phyloP scores from a whole-genome alignment of 495 filamentous ascomycete species.

The Tricharina praecox region DNA sequence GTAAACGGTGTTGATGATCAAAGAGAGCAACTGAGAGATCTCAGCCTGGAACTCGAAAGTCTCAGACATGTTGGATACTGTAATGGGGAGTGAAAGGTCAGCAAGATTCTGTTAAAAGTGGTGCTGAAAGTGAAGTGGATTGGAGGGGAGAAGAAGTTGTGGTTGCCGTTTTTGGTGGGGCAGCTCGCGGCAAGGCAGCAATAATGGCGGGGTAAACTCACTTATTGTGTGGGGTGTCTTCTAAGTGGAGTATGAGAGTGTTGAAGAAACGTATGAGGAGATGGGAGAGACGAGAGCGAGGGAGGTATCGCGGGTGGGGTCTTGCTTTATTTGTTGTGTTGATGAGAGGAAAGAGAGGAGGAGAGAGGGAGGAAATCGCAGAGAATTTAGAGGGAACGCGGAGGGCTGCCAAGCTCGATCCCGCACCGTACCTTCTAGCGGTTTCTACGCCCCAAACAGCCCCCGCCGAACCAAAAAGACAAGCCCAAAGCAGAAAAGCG shows the following conservation, averaged over 20 bases:
- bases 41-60: slow-evolving; percentile 99
- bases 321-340: not conserved
- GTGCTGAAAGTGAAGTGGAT: not conserved
- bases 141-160: not conserved
- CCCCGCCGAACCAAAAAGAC: too few relatives aligned
- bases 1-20: slow-evolving; percentile 99
- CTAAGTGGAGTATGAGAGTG: not conserved
- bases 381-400: slow-evolving; percentile 7
- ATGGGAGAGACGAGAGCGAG: not conserved
- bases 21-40: slow-evolving; percentile 97
- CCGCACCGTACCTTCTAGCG: slow-evolving; percentile 8
- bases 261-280: not conserved
- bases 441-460: slow-evolving; percentile 7
- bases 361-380: not conserved
- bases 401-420: slow-evolving; percentile 2
- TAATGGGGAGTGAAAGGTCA: not conserved
- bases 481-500: too few relatives aligned
- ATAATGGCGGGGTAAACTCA: slow-evolving; percentile 7
- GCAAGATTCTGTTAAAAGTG: not conserved
- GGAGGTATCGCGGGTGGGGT: not conserved
- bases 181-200: not conserved
- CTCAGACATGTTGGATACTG: slow-evolving; percentile 46
- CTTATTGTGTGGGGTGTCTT: not conserved
- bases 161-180: not conserved
- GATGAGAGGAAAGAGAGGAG: not conserved